Evolutionary conservation across 2,329 filamentous ascomycete species (phyloP).

Genomic region (Trichoderma koningii): DNA sequence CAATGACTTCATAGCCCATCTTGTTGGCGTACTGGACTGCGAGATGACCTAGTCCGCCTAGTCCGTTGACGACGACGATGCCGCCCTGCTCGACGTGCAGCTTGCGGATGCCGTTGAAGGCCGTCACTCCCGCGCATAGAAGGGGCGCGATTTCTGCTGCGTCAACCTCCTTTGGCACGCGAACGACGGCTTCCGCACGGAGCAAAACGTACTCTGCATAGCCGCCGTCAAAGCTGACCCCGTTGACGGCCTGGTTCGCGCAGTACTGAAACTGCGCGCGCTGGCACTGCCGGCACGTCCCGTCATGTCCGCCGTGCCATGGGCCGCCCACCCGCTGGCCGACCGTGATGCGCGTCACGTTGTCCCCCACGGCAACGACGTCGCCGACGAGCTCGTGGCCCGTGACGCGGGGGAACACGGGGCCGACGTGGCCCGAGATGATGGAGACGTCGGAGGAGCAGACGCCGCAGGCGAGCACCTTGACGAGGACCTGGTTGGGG

Average conservation of each 20-base stretch:
- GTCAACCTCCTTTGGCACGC: slow-evolving; percentile 54
- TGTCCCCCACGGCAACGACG: slow-evolving; percentile 59
- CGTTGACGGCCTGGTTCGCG: slow-evolving; percentile 63
- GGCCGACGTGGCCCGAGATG: slow-evolving; percentile 53
- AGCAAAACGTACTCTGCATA: slow-evolving; percentile 66
- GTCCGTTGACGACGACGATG: slow-evolving; percentile 62
- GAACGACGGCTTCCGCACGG: slow-evolving; percentile 61
- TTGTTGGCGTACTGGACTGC: slow-evolving; percentile 74
- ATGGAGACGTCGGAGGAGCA: slow-evolving; percentile 64
- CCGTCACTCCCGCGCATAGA: slow-evolving; percentile 65
- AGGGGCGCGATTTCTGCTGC: slow-evolving; percentile 59
- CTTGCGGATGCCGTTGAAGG: slow-evolving; percentile 62
- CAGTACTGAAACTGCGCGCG: slow-evolving; percentile 70
- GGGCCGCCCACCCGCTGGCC: slow-evolving; percentile 64
- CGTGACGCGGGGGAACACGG: slow-evolving; percentile 61
- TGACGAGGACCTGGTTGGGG: slow-evolving; percentile 66
- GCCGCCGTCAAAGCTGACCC: slow-evolving; percentile 66
- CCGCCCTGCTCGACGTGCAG: slow-evolving; percentile 54
- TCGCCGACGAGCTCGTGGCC: slow-evolving; percentile 72
- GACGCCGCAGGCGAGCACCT: slow-evolving; percentile 71
- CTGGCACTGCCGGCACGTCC: slow-evolving; percentile 63
- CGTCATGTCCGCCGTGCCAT: slow-evolving; percentile 57
- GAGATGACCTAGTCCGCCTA: slow-evolving; percentile 76
- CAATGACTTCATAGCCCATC: slow-evolving; percentile 75
- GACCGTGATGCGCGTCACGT: slow-evolving; percentile 57